phyloP scores from a whole-genome alignment of 352 stramenopile genomes.

The Pythium monospermum region DNA sequence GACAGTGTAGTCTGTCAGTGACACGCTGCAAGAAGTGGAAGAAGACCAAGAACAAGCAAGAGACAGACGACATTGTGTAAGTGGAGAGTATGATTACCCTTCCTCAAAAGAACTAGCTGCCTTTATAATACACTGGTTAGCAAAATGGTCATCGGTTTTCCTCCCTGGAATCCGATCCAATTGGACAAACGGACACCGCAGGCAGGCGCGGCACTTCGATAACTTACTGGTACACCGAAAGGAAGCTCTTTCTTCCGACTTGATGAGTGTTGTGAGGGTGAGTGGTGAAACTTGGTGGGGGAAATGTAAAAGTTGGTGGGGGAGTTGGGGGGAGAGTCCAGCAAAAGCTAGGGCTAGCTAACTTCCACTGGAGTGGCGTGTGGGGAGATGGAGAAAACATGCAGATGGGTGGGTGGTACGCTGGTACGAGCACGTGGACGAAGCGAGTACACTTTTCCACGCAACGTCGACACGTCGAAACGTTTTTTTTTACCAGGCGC shows the following conservation, averaged over 20 bases:
- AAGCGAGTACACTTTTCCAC: conserved; percentile 28
- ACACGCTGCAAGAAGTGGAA: no score
- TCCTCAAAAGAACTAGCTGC: conserved; percentile 31
- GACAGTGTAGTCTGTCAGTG: no score
- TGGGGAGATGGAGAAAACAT: conserved; percentile 2
- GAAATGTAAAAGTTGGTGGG: background rate
- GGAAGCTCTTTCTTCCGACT: conserved; percentile 32
- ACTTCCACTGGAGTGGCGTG: no score
- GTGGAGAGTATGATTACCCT: conserved; percentile 11
- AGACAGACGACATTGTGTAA: background rate
- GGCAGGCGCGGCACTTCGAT: conserved; percentile 31
- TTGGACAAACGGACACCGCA: conserved; percentile 24
- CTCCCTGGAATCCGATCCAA: conserved; percentile 26
- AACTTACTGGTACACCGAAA: conserved; percentile 35
- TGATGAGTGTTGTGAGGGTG: background rate
- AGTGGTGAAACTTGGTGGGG: conserved; percentile 5
- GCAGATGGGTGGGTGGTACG: conserved; percentile 14
- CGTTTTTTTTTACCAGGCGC: conserved; percentile 74
- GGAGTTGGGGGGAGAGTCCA: background rate
- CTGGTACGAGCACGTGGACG: no score
- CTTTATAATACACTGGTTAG: conserved; percentile 38
- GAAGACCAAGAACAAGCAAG: background rate
- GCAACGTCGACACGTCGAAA: conserved; percentile 28
- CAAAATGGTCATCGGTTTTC: conserved; percentile 32
- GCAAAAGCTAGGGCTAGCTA: conserved; percentile 5